Base-by-base conservation (phyloP, 805 yeast genomes). In the Saturnispora serradocipensis region DNA sequence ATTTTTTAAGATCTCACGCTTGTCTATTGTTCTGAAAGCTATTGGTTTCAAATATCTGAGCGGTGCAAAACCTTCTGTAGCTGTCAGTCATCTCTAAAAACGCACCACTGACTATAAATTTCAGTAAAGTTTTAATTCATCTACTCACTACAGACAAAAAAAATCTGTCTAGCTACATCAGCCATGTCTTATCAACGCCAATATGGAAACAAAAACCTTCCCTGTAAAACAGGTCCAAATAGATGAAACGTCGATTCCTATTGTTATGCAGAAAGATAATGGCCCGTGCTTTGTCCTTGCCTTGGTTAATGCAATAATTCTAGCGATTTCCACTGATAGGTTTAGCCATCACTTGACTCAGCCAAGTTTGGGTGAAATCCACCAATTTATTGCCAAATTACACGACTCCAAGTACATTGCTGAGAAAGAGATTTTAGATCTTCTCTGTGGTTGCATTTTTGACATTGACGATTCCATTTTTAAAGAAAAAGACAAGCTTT, bases 211-310 rank as follows among this genome's bases (percentile, higher is more conserved):
- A 11, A n/a, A 32, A 4, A 49, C 39, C 2, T 49, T 18, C 25
- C 52, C 48, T 2, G 38, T 49, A 4, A 49, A 44, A 39, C 49
- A 50, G 30, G 27, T 28, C 16, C 11, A 35, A 11, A 25, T 32
- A 7, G 18, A 24, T 8, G 11, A 27, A 11, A 20, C 10, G 13
- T 20, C 8, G 5, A 24, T 46, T 4, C 56, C 58, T 42, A 78
- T 89, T 34, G 68, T 90, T 3, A 66, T 88, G 20, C 97, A 89
- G 68, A 86, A 87, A 55, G 72, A 69, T 46, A 88, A 88, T 61
- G 97, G 97, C 0, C 96, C 97, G 0, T 89, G 96, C 62, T 95
- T 96, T 2, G 66, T 90, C 38, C 75, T 90, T 13, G 90, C 96
- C 0, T 67, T 90, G 40, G 74, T 80, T 46, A 90, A 90, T 62